phyloP scores from a whole-genome alignment of 2,329 filamentous ascomycete genomes.

The Periconia sp. region DNA sequence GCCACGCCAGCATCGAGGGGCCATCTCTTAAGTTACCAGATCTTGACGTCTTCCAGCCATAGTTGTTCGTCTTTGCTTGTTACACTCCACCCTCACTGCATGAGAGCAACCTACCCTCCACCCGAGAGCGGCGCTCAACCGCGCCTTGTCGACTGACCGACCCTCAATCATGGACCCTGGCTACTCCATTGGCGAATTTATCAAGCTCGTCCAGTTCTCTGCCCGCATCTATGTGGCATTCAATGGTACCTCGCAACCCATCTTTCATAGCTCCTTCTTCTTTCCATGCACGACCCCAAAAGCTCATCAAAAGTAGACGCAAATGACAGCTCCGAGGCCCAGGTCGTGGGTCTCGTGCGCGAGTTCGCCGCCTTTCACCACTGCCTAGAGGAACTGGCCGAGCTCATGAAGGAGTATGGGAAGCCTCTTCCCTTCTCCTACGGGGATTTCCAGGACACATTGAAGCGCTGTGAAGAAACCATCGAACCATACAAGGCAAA shows the following conservation, averaged over 20 bases:
- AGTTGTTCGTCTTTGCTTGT: constrained; percentile 1
- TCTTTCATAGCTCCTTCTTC: background rate
- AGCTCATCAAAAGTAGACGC: constrained; percentile 27
- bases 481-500: constrained; percentile 32
- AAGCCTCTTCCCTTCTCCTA: constrained; percentile 34
- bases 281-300: background rate
- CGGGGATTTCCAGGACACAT: constrained; percentile 32
- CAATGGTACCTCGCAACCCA: constrained; percentile 22
- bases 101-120: constrained; percentile 17
- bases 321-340: constrained; percentile 36
- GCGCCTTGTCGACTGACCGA: constrained; percentile 20
- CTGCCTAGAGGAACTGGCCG: constrained; percentile 28
- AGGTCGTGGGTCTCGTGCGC: constrained; percentile 33
- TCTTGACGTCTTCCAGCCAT: constrained; percentile 15
- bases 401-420: constrained; percentile 36
- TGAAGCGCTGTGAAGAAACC: constrained; percentile 31
- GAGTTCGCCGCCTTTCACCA: constrained; percentile 33
- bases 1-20: constrained; percentile 2
- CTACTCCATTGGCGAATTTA: constrained; percentile 31
- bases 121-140: constrained; percentile 26
- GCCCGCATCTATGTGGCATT: constrained; percentile 36
- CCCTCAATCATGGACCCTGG: constrained; percentile 35
- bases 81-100: constrained; percentile 15
- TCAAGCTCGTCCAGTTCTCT: constrained; percentile 35
- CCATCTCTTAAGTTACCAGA: constrained; percentile 13